phyloP scores from a whole-genome alignment of 306 rosid genomes.

The Fagus crenata region DNA sequence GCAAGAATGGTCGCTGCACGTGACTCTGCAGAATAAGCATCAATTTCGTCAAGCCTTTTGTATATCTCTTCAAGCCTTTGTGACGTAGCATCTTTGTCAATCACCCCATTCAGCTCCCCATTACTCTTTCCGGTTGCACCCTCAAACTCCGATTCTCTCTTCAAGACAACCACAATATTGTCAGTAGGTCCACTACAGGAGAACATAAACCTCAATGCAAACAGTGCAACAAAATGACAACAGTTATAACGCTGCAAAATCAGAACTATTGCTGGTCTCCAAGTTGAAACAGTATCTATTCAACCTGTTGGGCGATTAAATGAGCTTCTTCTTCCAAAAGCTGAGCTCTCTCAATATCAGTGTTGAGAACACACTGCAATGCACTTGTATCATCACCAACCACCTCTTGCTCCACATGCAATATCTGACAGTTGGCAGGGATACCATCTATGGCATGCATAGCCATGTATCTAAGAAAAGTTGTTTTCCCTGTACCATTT shows the following conservation, averaged over 20 bases:
- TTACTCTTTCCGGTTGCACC: slow-evolving; percentile 46
- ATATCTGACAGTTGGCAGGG: slow-evolving; percentile 86
- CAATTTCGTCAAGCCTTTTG: slow-evolving; percentile 88
- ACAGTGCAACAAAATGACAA: background rate
- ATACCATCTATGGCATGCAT: slow-evolving; percentile 98
- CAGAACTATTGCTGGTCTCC: background rate
- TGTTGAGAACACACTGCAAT: slow-evolving; percentile 90
- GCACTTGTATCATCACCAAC: slow-evolving; percentile 81
- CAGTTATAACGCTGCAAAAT: background rate
- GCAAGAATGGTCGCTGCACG: slow-evolving; percentile 98
- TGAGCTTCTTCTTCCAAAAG: slow-evolving; percentile 79
- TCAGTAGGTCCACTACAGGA: slow-evolving; percentile 11
- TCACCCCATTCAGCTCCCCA: slow-evolving; percentile 38
- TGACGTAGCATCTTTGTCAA: slow-evolving; percentile 55
- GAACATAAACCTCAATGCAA: slow-evolving; percentile 12
- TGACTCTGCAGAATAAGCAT: slow-evolving; percentile 90
- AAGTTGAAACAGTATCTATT: slow-evolving; percentile 8
- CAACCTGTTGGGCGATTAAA: slow-evolving; percentile 73
- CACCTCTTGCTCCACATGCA: slow-evolving; percentile 98
- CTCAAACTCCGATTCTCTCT: slow-evolving; percentile 74
- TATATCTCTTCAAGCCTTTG: slow-evolving; percentile 85
- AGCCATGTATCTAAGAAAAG: slow-evolving; percentile 96
- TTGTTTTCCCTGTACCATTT: slow-evolving; percentile 95
- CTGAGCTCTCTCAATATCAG: slow-evolving; percentile 84
- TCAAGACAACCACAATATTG: slow-evolving; percentile 26